These are phyloP conservation scores for Saccharomycopsis olivae DNA, from an alignment of 805 yeast species.

Conservation along the genomic window DNA sequence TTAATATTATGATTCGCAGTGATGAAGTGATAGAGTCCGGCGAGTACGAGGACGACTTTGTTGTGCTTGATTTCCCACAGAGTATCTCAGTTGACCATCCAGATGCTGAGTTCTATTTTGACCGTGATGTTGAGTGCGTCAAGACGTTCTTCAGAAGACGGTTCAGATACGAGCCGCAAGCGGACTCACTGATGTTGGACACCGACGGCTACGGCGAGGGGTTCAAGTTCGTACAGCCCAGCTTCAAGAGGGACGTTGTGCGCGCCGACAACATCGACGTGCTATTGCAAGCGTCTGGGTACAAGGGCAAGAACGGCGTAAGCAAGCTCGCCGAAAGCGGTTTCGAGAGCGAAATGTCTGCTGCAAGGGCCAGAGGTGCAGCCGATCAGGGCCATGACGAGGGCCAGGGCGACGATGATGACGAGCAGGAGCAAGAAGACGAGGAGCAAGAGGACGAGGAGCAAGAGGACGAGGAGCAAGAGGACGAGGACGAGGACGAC, in stretches of 20 bases:
- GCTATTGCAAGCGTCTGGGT: constrained; percentile 91
- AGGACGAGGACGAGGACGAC: constrained; percentile 24
- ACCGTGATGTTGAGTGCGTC: constrained; percentile 89
- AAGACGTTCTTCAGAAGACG: constrained; percentile 72
- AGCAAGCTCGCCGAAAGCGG: constrained; percentile 23
- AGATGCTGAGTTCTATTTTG: constrained; percentile 81
- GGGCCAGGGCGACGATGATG: constrained; percentile 19
- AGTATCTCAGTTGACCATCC: constrained; percentile 87
- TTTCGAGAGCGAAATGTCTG: constrained; percentile 20
- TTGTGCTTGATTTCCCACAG: constrained; percentile 97
- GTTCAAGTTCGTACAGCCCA: constrained; percentile 65
- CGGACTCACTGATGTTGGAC: constrained; percentile 64
- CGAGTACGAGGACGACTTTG: constrained; percentile 53
- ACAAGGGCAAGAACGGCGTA: constrained; percentile 25
- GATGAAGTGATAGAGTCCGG: constrained; percentile 33
- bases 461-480: constrained; percentile 25
- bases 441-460: constrained; percentile 25
- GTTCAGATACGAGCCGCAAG: constrained; percentile 59
- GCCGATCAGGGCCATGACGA: constrained; percentile 23
- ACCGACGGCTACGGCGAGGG: constrained; percentile 78
- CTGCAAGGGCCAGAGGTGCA: constrained; percentile 32
- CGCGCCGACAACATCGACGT: constrained; percentile 66
- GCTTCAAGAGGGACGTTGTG: constrained; percentile 62
- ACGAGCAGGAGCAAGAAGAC: constrained; percentile 23
- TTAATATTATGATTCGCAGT: constrained; percentile 80